These are phyloP conservation scores for Colletotrichum lentis DNA, from an alignment of 2,329 filamentous ascomycete genomes.

Conservation along the genomic window DNA sequence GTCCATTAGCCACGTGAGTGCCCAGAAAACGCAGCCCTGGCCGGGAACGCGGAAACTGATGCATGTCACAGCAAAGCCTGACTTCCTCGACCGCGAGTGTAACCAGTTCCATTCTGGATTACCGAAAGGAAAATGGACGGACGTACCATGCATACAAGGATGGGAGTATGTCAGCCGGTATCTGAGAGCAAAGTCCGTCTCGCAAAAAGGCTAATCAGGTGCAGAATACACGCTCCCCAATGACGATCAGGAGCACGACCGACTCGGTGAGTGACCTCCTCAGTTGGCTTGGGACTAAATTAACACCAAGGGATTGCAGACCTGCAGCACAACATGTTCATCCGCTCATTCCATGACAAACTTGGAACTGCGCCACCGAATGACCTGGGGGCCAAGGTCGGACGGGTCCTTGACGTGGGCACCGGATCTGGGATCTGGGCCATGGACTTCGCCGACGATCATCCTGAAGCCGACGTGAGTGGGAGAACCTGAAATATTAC, in stretches of 20 bases:
- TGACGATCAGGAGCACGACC: constrained; percentile 9
- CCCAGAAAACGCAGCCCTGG: not conserved
- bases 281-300: accelerated
- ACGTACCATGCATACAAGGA: constrained; percentile 47
- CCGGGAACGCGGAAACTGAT: not conserved
- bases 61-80: not conserved
- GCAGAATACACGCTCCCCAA: constrained; percentile 19
- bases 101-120: not conserved
- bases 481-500: too few relatives aligned
- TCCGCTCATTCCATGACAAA: not conserved
- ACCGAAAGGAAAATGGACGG: constrained; percentile 46
- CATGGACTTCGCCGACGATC: constrained; percentile 52
- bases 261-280: not conserved
- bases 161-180: not conserved
- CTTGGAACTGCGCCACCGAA: constrained; percentile 2
- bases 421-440: constrained; percentile 57
- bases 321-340: not conserved
- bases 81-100: not conserved
- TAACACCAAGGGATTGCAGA: not conserved
- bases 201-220: not conserved
- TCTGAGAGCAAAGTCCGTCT: accelerated
- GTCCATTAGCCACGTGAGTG: not conserved
- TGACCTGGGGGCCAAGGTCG: not conserved
- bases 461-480: not conserved
- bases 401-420: constrained; percentile 41